Percentiles rank a stretch among this genome's conserved stretches.
Evolutionary conservation across 257 asterid species (phyloP).

Genomic region (Oldenlandia corymbosa): DNA sequence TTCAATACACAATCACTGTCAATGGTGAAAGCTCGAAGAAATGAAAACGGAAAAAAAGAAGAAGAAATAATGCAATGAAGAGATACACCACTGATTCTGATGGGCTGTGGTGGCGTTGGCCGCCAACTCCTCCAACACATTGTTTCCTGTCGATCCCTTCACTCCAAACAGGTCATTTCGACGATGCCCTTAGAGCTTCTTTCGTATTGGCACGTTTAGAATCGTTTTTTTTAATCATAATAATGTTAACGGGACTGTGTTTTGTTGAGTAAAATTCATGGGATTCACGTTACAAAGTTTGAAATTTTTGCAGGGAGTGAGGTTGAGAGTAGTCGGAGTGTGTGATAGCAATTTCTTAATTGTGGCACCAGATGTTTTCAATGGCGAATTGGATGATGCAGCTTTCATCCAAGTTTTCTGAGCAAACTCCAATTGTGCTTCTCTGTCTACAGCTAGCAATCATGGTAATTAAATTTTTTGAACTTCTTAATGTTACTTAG

Average conservation of each 20-base stretch:
- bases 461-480: slow-evolving; percentile 34
- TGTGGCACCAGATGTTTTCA: slow-evolving; percentile 42
- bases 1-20: too few species aligned
- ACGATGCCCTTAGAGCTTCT: background rate
- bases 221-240: background rate
- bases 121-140: slow-evolving; percentile 85
- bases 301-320: slow-evolving; percentile 51
- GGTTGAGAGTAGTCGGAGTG: slow-evolving; percentile 73
- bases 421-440: slow-evolving; percentile 55
- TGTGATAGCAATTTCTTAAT: slow-evolving; percentile 76
- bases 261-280: background rate
- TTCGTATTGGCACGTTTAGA: background rate
- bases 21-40: too few species aligned
- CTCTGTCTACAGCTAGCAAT: slow-evolving; percentile 42
- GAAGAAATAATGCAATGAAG: too few species aligned
- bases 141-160: slow-evolving; percentile 71
- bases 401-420: slow-evolving; percentile 50
- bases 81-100: slow-evolving; percentile 52
- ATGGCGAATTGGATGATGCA: slow-evolving; percentile 58
- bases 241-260: background rate
- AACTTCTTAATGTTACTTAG: background rate
- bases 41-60: too few species aligned
- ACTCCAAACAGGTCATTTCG: slow-evolving; percentile 48
- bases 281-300: background rate
- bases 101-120: slow-evolving; percentile 97